A percentile compares a stretch with the other conserved stretches of the same genome.
Evolutionary conservation across 192 early-diverging fungal genomes (phyloP).

Genomic region (Umbelopsis sp.): DNA sequence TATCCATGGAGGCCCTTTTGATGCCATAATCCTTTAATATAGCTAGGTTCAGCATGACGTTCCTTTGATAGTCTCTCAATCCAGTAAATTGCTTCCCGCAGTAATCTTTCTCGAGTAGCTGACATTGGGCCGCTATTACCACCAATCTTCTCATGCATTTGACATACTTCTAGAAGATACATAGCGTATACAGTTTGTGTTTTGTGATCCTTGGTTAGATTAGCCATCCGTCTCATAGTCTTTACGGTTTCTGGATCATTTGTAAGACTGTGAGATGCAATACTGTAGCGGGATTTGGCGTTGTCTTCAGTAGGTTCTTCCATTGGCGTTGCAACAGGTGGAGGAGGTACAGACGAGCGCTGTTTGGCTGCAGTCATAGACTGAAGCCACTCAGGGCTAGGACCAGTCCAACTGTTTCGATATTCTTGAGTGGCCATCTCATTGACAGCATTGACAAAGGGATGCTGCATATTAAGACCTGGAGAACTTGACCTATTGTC

Average conservation of each 20-base stretch:
- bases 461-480: background rate
- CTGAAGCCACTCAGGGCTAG: background rate
- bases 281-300: slow-evolving; percentile 13
- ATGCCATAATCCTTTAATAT: slow-evolving; percentile 75
- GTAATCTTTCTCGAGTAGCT: slow-evolving; percentile 36
- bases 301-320: background rate
- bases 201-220: slow-evolving; percentile 72
- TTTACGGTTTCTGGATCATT: slow-evolving; percentile 41
- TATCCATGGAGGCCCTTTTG: slow-evolving; percentile 56
- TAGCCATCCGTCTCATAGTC: slow-evolving; percentile 76
- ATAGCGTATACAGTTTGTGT: slow-evolving; percentile 78
- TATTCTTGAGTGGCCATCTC: background rate
- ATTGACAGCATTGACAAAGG: background rate
- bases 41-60: slow-evolving; percentile 73
- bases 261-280: slow-evolving; percentile 32
- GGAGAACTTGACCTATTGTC: background rate
- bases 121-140: slow-evolving; percentile 19
- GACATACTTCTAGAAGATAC: slow-evolving; percentile 72
- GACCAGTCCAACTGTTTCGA: slow-evolving; percentile 6
- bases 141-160: slow-evolving; percentile 28
- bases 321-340: background rate
- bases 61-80: slow-evolving; percentile 69
- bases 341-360: background rate
- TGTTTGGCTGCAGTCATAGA: background rate
- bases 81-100: slow-evolving; percentile 73